Conservation (phyloP, 441 rosid species). For the Corymbia calophylla region DNA sequence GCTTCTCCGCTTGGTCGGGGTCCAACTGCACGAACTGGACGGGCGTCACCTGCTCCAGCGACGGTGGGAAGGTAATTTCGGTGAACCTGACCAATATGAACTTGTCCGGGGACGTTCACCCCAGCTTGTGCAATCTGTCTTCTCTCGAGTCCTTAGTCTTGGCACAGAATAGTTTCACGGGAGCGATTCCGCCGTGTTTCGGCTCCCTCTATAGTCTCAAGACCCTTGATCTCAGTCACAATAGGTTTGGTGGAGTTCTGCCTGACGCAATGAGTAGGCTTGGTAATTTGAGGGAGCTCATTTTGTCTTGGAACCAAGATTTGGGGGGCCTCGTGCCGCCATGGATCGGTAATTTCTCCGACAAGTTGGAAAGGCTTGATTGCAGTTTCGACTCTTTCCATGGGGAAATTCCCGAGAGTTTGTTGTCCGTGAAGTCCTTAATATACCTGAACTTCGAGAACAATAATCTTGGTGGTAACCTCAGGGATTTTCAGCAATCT, state of each 20-base stretch:
- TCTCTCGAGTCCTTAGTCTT: slow-evolving; percentile 45
- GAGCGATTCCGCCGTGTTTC: slow-evolving; percentile 55
- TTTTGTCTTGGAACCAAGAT: slow-evolving; percentile 44
- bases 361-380: slow-evolving; percentile 54
- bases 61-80: slow-evolving; percentile 41
- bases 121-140: slow-evolving; percentile 46
- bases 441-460: slow-evolving; percentile 55
- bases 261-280: slow-evolving; percentile 44
- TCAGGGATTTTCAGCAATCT: slow-evolving; percentile 55
- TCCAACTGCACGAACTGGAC: slow-evolving; percentile 56
- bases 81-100: slow-evolving; percentile 45
- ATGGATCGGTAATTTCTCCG: slow-evolving; percentile 66
- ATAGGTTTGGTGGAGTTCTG: slow-evolving; percentile 44
- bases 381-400: slow-evolving; percentile 53
- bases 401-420: slow-evolving; percentile 58
- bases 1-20: slow-evolving; percentile 54
- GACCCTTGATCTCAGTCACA: slow-evolving; percentile 60
- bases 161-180: slow-evolving; percentile 48
- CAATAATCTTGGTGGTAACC: slow-evolving; percentile 45
- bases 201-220: slow-evolving; percentile 44
- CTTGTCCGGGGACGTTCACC: slow-evolving; percentile 56
- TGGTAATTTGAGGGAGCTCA: slow-evolving; percentile 43
- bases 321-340: slow-evolving; percentile 54
- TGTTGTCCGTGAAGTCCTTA: slow-evolving; percentile 42
- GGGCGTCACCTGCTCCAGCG: not conserved